These are phyloP conservation scores for Theobroma cacao DNA, from an alignment of 345 rosid genomes.

Conservation along the genomic window DNA sequence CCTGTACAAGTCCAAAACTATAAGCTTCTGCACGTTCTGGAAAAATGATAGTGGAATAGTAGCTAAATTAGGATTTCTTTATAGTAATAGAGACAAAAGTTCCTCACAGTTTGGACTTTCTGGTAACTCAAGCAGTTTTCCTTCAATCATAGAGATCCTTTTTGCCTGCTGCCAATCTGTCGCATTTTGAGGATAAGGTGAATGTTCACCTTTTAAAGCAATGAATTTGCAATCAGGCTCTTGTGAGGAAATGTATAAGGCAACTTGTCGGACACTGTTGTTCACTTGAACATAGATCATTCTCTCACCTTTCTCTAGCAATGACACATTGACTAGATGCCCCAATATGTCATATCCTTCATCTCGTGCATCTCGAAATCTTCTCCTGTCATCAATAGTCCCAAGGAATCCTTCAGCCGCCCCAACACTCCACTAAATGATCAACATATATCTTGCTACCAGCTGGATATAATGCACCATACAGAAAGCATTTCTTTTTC, in stretches of 20 bases:
- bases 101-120: conserved; percentile 7
- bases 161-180: conserved; percentile 20
- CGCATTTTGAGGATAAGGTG: background rate
- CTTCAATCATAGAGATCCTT: conserved; percentile 28
- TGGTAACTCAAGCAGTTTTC: conserved; percentile 20
- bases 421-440: conserved; percentile 31
- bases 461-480: conserved; percentile 23
- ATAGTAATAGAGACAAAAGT: conserved; percentile 22
- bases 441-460: conserved; percentile 20
- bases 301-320: conserved; percentile 20
- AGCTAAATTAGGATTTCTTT: conserved; percentile 12
- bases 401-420: conserved; percentile 23
- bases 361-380: conserved; percentile 8
- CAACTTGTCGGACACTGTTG: conserved; percentile 16
- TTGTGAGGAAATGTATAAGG: conserved; percentile 18
- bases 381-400: background rate
- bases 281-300: conserved; percentile 24
- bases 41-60: conserved; percentile 20
- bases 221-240: background rate
- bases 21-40: conserved; percentile 24
- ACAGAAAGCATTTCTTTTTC: conserved; percentile 26
- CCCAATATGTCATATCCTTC: conserved; percentile 16
- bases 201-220: background rate
- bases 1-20: conserved; percentile 25
- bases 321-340: conserved; percentile 17